These are phyloP conservation scores for Gnaphalium uliginosum DNA, from an alignment of 129 eudicot genomes.

Conservation along the genomic window DNA sequence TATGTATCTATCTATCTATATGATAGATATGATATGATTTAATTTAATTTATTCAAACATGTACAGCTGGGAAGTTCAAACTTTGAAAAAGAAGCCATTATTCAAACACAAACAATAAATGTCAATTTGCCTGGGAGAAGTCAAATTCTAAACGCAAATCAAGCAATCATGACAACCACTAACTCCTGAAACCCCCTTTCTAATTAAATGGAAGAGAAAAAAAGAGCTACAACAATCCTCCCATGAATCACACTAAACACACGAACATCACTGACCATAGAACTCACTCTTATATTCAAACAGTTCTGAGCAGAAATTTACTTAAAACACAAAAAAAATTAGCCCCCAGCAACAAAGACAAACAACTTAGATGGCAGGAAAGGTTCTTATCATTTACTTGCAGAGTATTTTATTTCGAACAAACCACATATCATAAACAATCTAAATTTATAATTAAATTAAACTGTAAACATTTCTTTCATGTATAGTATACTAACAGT, in stretches of 20 bases:
- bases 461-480: neutral
- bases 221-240: conserved; percentile 1
- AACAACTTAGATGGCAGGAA: too few relatives aligned
- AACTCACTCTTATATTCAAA: neutral
- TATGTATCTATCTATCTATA: neutral
- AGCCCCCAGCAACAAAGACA: too few relatives aligned
- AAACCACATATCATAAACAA: neutral
- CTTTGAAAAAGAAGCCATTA: conserved; percentile 13
- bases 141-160: conserved; percentile 8
- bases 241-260: neutral
- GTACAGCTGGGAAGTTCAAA: conserved; percentile 32
- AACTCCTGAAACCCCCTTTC: conserved; percentile 15
- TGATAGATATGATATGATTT: neutral
- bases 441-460: neutral
- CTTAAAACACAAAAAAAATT: too few relatives aligned
- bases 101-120: conserved; percentile 23
- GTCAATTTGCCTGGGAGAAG: conserved; percentile 22
- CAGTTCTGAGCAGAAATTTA: too few relatives aligned
- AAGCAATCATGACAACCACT: conserved; percentile 32
- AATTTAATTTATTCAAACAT: conserved; percentile 22
- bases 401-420: neutral
- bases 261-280: neutral
- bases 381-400: too few relatives aligned
- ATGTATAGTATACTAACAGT: neutral
- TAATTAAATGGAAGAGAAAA: neutral